These are phyloP conservation scores for Cystofilobasidium capitatum DNA, from an alignment of 768 basidiomycete species.

Conservation along the genomic window DNA sequence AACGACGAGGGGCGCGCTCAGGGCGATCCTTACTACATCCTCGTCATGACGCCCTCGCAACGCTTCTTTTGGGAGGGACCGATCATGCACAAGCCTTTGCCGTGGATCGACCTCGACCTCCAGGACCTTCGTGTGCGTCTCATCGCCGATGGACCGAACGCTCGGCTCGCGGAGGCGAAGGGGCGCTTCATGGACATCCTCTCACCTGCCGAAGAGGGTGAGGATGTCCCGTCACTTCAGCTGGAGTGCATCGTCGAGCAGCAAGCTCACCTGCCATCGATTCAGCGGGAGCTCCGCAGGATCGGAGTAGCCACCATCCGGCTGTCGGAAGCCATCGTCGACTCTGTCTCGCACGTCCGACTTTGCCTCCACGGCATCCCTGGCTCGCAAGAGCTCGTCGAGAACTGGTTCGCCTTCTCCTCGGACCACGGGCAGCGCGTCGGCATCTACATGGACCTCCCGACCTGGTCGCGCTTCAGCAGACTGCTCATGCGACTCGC, in stretches of 20 bases:
- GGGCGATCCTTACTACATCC: conserved; percentile 51
- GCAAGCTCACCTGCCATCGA: conserved; percentile 79
- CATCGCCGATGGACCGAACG: conserved; percentile 78
- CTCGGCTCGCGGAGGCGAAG: conserved; percentile 65
- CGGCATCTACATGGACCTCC: conserved; percentile 72
- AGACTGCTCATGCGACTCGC: conserved; percentile 76
- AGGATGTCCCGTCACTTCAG: conserved; percentile 19
- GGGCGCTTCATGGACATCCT: conserved; percentile 62
- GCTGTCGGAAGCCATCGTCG: conserved; percentile 83
- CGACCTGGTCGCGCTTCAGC: conserved; percentile 53
- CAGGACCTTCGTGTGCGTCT: conserved; percentile 84
- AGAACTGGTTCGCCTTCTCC: conserved; percentile 90
- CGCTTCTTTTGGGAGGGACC: conserved; percentile 88
- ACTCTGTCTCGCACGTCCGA: conserved; percentile 80
- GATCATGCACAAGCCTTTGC: conserved; percentile 62
- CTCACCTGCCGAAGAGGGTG: background rate
- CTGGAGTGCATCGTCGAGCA: conserved; percentile 52
- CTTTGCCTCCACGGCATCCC: conserved; percentile 43
- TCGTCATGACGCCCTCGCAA: conserved; percentile 72
- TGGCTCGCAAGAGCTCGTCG: conserved; percentile 58
- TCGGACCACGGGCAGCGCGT: conserved; percentile 80
- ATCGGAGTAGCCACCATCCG: conserved; percentile 82
- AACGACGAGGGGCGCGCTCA: conserved; percentile 28
- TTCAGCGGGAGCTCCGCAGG: conserved; percentile 81
- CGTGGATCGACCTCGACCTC: conserved; percentile 67